A percentile compares a stretch with the other conserved stretches of the same genome.
phyloP scores from a whole-genome alignment of 208 protist species.

The Vickermania spadyakhi region DNA sequence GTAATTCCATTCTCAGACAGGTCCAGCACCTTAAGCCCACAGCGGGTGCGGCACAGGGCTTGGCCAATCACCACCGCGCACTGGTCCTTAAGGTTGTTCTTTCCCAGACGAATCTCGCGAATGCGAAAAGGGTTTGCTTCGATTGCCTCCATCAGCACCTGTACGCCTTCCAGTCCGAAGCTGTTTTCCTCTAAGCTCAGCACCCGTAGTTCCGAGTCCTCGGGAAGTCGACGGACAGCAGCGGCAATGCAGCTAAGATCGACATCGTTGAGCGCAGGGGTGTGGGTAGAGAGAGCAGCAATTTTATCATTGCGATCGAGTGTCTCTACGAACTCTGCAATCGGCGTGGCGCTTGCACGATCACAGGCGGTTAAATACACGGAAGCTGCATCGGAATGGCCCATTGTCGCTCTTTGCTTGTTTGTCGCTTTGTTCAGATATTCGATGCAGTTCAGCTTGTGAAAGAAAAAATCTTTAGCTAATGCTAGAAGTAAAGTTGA shows the following conservation, averaged over 20 bases:
- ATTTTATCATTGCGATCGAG: slow-evolving; percentile 52
- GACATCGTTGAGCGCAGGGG: slow-evolving; percentile 52
- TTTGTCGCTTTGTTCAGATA: not conserved
- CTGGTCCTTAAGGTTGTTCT: slow-evolving; percentile 82
- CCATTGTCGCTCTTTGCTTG: not conserved
- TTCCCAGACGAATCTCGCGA: slow-evolving; percentile 73
- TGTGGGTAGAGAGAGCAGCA: slow-evolving; percentile 31
- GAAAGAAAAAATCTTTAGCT: not conserved
- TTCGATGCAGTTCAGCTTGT: not conserved
- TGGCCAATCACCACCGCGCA: slow-evolving; percentile 70
- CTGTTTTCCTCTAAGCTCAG: slow-evolving; percentile 78
- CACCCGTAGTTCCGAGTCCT: slow-evolving; percentile 34
- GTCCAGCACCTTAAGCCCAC: slow-evolving; percentile 82
- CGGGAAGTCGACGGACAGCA: slow-evolving; percentile 29
- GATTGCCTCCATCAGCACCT: slow-evolving; percentile 68
- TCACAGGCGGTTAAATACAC: slow-evolving; percentile 67
- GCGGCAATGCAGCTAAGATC: slow-evolving; percentile 73
- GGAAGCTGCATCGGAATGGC: slow-evolving; percentile 16
- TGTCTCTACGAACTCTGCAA: slow-evolving; percentile 52
- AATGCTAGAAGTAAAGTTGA: too few species aligned
- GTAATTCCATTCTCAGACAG: slow-evolving; percentile 82
- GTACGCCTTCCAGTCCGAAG: slow-evolving; percentile 70
- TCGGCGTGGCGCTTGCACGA: slow-evolving; percentile 48
- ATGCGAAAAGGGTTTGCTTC: slow-evolving; percentile 67
- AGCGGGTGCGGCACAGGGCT: slow-evolving; percentile 51